phyloP scores from a whole-genome alignment of 805 yeast species.

The Scheffersomyces spartinae region DNA sequence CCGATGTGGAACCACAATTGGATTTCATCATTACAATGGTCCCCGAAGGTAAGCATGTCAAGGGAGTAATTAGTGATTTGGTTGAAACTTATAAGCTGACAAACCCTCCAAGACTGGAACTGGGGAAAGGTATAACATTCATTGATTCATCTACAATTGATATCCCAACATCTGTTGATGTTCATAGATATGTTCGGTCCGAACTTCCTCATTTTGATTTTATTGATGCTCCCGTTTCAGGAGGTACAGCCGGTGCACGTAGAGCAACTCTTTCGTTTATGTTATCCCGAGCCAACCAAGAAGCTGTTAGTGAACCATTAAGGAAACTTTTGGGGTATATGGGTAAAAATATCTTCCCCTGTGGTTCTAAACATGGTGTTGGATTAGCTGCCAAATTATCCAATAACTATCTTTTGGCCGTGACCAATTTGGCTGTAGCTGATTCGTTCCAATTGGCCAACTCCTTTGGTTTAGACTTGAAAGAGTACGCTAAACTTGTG shows the following conservation, averaged over 20 bases:
- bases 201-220: slow-evolving; percentile 28
- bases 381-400: slow-evolving; percentile 46
- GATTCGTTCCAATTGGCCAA: slow-evolving; percentile 44
- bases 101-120: slow-evolving; percentile 6
- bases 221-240: slow-evolving; percentile 46
- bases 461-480: slow-evolving; percentile 35
- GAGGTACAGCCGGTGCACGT: slow-evolving; percentile 43
- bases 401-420: slow-evolving; percentile 41
- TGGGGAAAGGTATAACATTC: slow-evolving; percentile 20
- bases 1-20: slow-evolving; percentile 19
- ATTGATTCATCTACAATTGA: slow-evolving; percentile 44
- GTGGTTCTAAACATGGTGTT: slow-evolving; percentile 36
- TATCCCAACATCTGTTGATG: slow-evolving; percentile 31
- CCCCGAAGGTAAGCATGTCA: slow-evolving; percentile 42
- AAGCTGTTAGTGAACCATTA: slow-evolving; percentile 19
- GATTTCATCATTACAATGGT: slow-evolving; percentile 40
- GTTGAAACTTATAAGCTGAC: slow-evolving; percentile 16
- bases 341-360: slow-evolving; percentile 39
- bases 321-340: slow-evolving; percentile 21
- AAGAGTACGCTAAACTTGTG: slow-evolving; percentile 36
- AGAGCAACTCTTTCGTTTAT: slow-evolving; percentile 41
- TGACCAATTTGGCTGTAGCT: slow-evolving; percentile 42
- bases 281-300: slow-evolving; percentile 29
- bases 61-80: slow-evolving; percentile 26
- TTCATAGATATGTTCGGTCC: slow-evolving; percentile 22